These are phyloP conservation scores for Colletotrichum sp. DNA, from an alignment of 2,329 filamentous ascomycete species.

Conservation along the genomic window DNA sequence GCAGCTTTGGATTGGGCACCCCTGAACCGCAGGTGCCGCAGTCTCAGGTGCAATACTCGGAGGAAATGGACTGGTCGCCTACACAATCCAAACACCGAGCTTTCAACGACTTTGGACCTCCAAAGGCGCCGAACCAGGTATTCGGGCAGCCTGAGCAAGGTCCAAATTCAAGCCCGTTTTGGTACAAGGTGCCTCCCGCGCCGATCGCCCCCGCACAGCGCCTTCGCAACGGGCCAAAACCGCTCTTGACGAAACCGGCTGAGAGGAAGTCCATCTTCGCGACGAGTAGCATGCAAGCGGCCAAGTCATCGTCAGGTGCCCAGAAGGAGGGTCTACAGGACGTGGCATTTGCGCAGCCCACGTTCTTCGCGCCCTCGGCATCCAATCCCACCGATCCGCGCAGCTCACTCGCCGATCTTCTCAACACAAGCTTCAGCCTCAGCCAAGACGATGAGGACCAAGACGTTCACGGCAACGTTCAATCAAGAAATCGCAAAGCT, in stretches of 20 bases:
- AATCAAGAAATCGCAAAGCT: neutral
- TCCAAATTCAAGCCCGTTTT: constrained; percentile 61
- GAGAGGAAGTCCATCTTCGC: constrained; percentile 59
- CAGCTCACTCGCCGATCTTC: constrained; percentile 47
- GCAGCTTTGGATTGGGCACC: constrained; percentile 19
- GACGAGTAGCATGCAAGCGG: constrained; percentile 26
- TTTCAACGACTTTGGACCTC: constrained; percentile 51
- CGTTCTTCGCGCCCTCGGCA: constrained; percentile 59
- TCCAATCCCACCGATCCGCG: constrained; percentile 40
- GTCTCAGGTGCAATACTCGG: constrained; percentile 41
- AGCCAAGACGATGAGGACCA: constrained; percentile 30
- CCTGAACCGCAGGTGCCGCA: constrained; percentile 22
- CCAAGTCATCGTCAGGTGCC: neutral
- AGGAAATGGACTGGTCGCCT: constrained; percentile 79
- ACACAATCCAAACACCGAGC: constrained; percentile 61
- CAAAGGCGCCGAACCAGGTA: constrained; percentile 41
- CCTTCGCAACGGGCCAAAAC: constrained; percentile 65
- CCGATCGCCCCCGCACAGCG: constrained; percentile 70
- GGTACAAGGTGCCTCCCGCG: constrained; percentile 72
- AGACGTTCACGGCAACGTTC: neutral
- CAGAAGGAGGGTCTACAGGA: constrained; percentile 19
- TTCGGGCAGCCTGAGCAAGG: constrained; percentile 53
- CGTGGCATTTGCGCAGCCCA: constrained; percentile 62
- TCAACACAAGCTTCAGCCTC: constrained; percentile 49
- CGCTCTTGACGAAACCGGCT: constrained; percentile 52